phyloP scores from a whole-genome alignment of 805 yeast genomes.

The Saturnispora sekii region DNA sequence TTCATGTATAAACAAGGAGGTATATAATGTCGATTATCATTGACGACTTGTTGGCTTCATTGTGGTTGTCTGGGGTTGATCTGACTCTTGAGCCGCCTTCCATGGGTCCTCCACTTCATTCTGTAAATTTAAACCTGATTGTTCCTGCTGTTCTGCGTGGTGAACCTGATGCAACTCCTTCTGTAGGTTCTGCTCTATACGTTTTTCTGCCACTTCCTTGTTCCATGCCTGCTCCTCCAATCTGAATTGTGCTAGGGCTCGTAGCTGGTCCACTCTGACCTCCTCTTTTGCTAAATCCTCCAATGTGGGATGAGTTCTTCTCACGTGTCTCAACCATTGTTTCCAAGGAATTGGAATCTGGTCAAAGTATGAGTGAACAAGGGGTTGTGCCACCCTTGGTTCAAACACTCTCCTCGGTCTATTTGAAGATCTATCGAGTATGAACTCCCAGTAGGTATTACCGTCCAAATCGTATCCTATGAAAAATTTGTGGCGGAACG shows the following conservation, averaged over 20 bases:
- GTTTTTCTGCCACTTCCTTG: constrained; percentile 13
- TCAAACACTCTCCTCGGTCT: constrained; percentile 56
- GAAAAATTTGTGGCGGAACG: constrained; percentile 61
- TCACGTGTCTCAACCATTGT: constrained; percentile 67
- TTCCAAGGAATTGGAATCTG: constrained; percentile 66
- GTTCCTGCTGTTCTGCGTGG: not conserved
- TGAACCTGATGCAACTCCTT: constrained; percentile 14
- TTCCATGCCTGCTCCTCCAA: constrained; percentile 31
- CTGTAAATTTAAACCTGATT: not conserved
- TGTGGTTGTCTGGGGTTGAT: not conserved
- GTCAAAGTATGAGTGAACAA: constrained; percentile 48
- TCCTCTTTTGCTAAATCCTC: constrained; percentile 53
- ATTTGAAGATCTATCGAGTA: constrained; percentile 30
- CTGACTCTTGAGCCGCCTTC: not conserved
- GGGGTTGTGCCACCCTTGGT: constrained; percentile 38
- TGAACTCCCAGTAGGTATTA: constrained; percentile 79
- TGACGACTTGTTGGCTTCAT: constrained; percentile 1
- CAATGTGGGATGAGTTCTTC: constrained; percentile 50
- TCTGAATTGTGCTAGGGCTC: constrained; percentile 38
- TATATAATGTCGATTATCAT: not conserved
- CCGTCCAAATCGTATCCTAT: constrained; percentile 76
- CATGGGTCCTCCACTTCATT: constrained; percentile 8
- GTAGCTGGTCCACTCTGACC: constrained; percentile 43
- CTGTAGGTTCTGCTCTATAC: constrained; percentile 16
- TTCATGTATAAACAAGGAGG: too few relatives aligned